Base-by-base conservation (phyloP, 2,329 filamentous ascomycete genomes). In the Lachnellula cervina region DNA sequence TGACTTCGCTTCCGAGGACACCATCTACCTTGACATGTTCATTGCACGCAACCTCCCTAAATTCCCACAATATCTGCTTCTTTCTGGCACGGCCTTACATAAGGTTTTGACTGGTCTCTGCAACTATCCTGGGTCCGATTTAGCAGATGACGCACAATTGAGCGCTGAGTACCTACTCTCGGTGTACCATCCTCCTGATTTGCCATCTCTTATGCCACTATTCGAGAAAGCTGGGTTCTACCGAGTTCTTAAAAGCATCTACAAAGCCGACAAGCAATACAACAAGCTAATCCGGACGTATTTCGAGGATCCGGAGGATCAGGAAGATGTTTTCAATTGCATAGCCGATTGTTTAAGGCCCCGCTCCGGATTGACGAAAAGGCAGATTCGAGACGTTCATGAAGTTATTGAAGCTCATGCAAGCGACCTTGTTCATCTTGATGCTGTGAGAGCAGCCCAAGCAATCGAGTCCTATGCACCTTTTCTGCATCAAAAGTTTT, bases 21-120 rank as follows among this genome's bases (percentile, higher is more conserved):
- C 89, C 13, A 89, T 99, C 54, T 99, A 96, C 71, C 81, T 99
- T 45, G 91, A 99, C 72, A 99, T 99, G 91, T 99, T 99, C 68
- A 88, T 99, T 68, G 93, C 94, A 17, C 85, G 94, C 54, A 99
- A 96, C 69, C 75, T 99, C 49, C 90, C 95, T 3, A 99, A 99
- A 70, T 99, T 96, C 67, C 91, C 92, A 1, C 93, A 97, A 69
- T 97, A 97, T 67, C 86, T 99, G 50, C 81, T 97, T 11, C 83
- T 99, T 47, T 89, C 93, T 0, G 94, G 92, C 17, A 91, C 89
- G 2, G 88, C 89, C 1, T 78, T 99, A 0, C 89, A 91, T 57
- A 86, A 85, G 57, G 86, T 97, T 9, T 78, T 99, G 25, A 78
- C 83, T 38, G 88, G 91, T 2, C 79, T 99, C 4, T 99, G 94